Base-by-base conservation (phyloP, 2,329 filamentous ascomycete species). In the Ophiostoma piceae region DNA sequence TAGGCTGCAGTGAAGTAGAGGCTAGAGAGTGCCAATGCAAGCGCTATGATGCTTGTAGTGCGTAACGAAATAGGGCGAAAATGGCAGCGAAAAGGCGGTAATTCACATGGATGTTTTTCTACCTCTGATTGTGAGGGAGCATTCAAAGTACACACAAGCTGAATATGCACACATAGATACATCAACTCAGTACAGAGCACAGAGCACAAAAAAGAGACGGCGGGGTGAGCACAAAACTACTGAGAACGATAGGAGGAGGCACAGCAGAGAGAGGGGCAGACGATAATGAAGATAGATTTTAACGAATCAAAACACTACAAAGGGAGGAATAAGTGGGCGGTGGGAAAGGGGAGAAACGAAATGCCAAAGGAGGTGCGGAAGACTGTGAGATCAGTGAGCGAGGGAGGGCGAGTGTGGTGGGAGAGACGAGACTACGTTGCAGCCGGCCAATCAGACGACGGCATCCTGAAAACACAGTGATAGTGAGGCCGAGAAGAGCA, bases 331-430 rank as follows among this genome's bases (percentile, higher is more conserved):
- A 37, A 39, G 35, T 65, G 62, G 62, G 62, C 8, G 16, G 19
- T 65, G 62, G 62, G 62, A 65, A 65, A 65, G 62, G 62, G 62
- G 62, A 65, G 62, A 22, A 65, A 22, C 62, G 32, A 22, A 37
- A 6, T 35, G 32, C 16, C 16, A 37, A 64, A 64, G 60, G 29
- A 64, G 32, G 60, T 35, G 60, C 29, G 51, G 51, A 22, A 57
- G 22, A 26, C 19, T 37, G 26, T 35, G 35, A 35, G 35, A 35
- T 35, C 35, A 41, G 9, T 16, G 9, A 35, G 60, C n/a, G 60
- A 37, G 29, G 26, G 26, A 64, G 57, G 54, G 26, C 54, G 26
- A 29, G 22, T 29, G 11, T 16, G 26, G 57, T 29, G 32, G 19
- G 29, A 64, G 3, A n/a, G 9, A 3, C 19, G 32, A 9, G 60